These are phyloP conservation scores for Linnemannia zychae DNA, from an alignment of 192 early-diverging fungal genomes.

Conservation along the genomic window DNA sequence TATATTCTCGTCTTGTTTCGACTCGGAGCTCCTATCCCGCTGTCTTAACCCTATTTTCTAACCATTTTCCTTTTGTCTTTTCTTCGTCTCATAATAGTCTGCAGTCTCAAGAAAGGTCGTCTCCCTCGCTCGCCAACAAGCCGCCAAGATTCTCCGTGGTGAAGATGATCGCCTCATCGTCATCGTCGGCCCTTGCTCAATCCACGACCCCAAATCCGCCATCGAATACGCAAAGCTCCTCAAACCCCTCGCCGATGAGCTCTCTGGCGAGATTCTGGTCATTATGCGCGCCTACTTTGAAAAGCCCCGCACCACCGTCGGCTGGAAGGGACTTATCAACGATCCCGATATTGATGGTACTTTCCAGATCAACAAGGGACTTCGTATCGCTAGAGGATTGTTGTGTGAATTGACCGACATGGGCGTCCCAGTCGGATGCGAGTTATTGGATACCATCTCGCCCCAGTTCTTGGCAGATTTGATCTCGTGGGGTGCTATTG, in stretches of 20 bases:
- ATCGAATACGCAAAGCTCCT: slow-evolving; percentile 80
- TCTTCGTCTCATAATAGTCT: slow-evolving; percentile 35
- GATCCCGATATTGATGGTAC: slow-evolving; percentile 82
- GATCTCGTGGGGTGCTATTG: slow-evolving; percentile 97
- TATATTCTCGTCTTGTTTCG: neutral
- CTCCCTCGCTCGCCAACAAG: slow-evolving; percentile 68
- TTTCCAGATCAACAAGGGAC: slow-evolving; percentile 97
- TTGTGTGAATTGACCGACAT: slow-evolving; percentile 83
- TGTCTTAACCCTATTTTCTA: neutral
- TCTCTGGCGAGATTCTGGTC: slow-evolving; percentile 84
- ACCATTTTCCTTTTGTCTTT: neutral
- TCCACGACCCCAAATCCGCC: slow-evolving; percentile 92
- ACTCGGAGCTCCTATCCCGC: neutral
- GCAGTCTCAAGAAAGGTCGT: slow-evolving; percentile 58
- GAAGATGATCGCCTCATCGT: slow-evolving; percentile 90
- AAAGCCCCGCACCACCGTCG: slow-evolving; percentile 97
- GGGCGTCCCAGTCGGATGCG: slow-evolving; percentile 90
- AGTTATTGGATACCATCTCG: slow-evolving; percentile 95
- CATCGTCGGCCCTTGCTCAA: slow-evolving; percentile 96
- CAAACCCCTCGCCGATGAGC: slow-evolving; percentile 64
- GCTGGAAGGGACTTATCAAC: slow-evolving; percentile 90
- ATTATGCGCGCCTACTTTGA: slow-evolving; percentile 99
- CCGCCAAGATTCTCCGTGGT: slow-evolving; percentile 81
- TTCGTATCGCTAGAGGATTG: slow-evolving; percentile 86
- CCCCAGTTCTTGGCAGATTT: slow-evolving; percentile 96